Conservation (phyloP, 2,329 filamentous ascomycete genomes). For the Penicillium sp. region DNA sequence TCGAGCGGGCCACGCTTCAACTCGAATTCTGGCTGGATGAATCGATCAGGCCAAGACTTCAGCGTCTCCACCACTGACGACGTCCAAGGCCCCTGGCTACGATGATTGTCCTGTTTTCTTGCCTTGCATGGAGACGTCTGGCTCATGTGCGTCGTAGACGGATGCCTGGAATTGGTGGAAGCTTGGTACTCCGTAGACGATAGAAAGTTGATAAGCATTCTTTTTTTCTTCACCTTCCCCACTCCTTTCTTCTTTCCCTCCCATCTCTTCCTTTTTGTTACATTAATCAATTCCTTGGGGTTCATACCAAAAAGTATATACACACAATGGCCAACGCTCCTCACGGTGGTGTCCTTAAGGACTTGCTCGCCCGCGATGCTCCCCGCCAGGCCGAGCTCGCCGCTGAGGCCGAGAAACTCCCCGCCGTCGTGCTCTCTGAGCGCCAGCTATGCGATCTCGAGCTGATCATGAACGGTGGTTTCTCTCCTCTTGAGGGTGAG, state of each 20-base stretch:
- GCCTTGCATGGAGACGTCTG: neutral
- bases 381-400: slow-evolving; percentile 74
- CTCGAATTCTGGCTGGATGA: slow-evolving; percentile 5
- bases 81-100: slow-evolving; percentile 1
- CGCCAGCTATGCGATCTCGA: slow-evolving; percentile 97
- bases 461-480: slow-evolving; percentile 93
- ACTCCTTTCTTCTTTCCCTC: neutral
- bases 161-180: neutral
- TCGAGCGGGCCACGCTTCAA: neutral
- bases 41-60: slow-evolving; percentile 15
- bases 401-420: slow-evolving; percentile 79
- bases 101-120: neutral
- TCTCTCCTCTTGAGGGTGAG: slow-evolving; percentile 92
- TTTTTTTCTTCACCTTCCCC: neutral
- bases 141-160: neutral
- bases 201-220: slow-evolving; percentile 1
- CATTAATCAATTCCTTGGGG: slow-evolving; percentile 1
- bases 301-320: slow-evolving; percentile 2
- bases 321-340: slow-evolving; percentile 53
- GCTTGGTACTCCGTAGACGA: slow-evolving; percentile 9
- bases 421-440: slow-evolving; percentile 79
- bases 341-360: slow-evolving; percentile 93
- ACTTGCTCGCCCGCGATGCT: slow-evolving; percentile 89
- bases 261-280: slow-evolving; percentile 10
- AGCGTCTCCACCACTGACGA: slow-evolving; percentile 23